Evolutionary conservation across 208 protist species (phyloP).

Genomic region (Trypanosoma lewisi): DNA sequence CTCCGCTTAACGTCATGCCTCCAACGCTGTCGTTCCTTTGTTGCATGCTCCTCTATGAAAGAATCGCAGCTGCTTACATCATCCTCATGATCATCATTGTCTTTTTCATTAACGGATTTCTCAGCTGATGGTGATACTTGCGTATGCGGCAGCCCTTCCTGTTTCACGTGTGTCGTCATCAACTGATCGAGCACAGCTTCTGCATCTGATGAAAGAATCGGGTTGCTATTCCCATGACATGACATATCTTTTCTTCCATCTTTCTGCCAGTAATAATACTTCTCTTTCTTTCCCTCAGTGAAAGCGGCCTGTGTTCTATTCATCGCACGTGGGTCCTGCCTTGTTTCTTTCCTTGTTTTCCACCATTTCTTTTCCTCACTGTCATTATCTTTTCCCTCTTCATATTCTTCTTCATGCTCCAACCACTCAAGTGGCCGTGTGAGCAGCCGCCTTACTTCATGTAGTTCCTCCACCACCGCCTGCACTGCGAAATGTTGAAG

Average conservation of each 20-base stretch:
- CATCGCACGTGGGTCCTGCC: neutral
- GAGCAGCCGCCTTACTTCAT: constrained; percentile 15
- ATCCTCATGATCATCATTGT: no score
- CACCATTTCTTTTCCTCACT: neutral
- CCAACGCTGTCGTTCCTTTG: constrained; percentile 9
- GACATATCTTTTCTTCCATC: neutral
- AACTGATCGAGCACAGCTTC: constrained; percentile 9
- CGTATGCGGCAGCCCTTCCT: neutral
- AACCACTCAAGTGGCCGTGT: constrained; percentile 15
- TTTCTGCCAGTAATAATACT: neutral
- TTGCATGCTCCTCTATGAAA: neutral
- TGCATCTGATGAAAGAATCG: constrained; percentile 1
- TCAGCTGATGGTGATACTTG: neutral
- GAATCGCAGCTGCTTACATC: neutral
- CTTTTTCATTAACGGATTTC: neutral
- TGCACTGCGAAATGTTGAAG: constrained; percentile 15
- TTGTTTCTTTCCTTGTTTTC: neutral
- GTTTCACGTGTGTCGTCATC: neutral
- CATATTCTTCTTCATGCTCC: neutral
- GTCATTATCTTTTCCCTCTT: neutral
- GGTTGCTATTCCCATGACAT: neutral
- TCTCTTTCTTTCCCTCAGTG: neutral
- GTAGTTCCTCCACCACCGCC: constrained; percentile 36
- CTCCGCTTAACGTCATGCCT: constrained; percentile 5
- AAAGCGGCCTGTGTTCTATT: neutral